Evolutionary conservation across 208 protist genomes (phyloP).

Genomic region (Crithidia mellificae): DNA sequence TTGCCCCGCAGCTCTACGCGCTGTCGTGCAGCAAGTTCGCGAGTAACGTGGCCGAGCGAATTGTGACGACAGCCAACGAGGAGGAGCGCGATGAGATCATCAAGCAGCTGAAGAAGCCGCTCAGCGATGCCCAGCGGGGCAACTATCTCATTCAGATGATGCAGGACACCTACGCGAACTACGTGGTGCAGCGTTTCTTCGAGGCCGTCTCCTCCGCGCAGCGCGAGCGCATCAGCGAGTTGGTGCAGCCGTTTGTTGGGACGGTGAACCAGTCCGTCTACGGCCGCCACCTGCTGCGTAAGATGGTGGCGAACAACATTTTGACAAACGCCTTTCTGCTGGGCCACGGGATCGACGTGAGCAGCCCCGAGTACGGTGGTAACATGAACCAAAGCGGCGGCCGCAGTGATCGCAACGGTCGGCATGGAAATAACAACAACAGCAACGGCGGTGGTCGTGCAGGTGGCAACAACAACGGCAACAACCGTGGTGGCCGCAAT

Average conservation of each 20-base stretch:
- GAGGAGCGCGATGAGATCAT: conserved; percentile 87
- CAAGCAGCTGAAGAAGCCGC: conserved; percentile 46
- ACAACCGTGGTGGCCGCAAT: conserved; percentile 18
- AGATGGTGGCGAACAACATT: conserved; percentile 71
- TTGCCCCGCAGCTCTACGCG: conserved; percentile 78
- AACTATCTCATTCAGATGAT: conserved; percentile 93
- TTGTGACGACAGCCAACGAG: conserved; percentile 73
- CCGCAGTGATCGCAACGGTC: conserved; percentile 10
- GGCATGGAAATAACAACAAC: conserved; percentile 12
- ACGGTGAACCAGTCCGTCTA: conserved; percentile 65
- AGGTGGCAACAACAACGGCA: conserved; percentile 13
- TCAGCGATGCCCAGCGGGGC: conserved; percentile 49
- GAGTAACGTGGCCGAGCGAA: conserved; percentile 98
- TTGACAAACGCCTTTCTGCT: conserved; percentile 38
- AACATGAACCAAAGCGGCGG: conserved; percentile 29
- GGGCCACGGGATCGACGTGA: conserved; percentile 38
- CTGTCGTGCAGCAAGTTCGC: conserved; percentile 97
- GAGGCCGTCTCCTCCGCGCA: conserved; percentile 64
- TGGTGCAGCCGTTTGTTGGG: conserved; percentile 50
- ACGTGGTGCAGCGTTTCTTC: conserved; percentile 97
- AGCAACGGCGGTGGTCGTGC: conserved; percentile 12
- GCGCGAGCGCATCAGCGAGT: conserved; percentile 52
- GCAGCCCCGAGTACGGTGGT: conserved; percentile 41
- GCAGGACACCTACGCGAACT: conserved; percentile 97
- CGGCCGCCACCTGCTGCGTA: conserved; percentile 74